phyloP scores from a whole-genome alignment of 2,329 filamentous ascomycete genomes.

The Talaromyces sp. region DNA sequence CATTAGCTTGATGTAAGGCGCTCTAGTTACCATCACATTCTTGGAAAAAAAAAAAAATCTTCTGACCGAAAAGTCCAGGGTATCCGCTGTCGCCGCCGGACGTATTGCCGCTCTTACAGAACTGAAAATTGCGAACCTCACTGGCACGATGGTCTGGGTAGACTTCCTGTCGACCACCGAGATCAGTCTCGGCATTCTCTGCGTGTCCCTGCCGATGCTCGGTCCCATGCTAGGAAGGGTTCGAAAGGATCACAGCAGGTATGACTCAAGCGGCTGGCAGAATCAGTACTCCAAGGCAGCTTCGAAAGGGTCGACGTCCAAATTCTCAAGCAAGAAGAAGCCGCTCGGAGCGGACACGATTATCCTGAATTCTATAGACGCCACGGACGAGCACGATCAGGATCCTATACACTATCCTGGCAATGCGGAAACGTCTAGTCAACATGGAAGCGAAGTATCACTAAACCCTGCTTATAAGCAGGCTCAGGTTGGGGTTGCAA shows the following conservation, averaged over 20 bases:
- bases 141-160: background rate
- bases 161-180: background rate
- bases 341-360: background rate
- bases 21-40: background rate
- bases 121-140: background rate
- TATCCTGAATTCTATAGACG: background rate
- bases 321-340: background rate
- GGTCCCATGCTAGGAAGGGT: background rate
- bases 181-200: background rate
- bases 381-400: background rate
- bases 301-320: background rate
- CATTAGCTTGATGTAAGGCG: background rate
- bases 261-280: background rate
- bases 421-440: background rate
- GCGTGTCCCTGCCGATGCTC: background rate
- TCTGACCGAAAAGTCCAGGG: background rate
- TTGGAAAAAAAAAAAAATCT: too few relatives aligned
- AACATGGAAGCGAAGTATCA: constrained; percentile 1
- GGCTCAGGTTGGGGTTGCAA: background rate
- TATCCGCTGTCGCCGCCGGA: background rate
- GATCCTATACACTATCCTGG: background rate
- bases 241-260: background rate
- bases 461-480: background rate
- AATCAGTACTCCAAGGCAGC: background rate
- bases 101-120: background rate